phyloP scores from a whole-genome alignment of 805 yeast species.

The Candida stauntonica region DNA sequence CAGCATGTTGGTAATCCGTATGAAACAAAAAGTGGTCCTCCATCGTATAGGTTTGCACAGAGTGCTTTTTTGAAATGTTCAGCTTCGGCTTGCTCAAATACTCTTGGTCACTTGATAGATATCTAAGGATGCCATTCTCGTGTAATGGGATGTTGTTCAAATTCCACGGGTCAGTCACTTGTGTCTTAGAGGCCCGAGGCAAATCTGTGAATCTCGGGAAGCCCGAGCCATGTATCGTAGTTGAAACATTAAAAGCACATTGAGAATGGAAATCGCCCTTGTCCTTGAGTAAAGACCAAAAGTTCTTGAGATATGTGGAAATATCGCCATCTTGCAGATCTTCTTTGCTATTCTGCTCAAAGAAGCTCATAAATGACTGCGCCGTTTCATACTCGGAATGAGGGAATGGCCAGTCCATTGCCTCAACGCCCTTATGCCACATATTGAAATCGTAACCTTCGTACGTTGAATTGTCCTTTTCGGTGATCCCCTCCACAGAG shows the following conservation, averaged over 20 bases:
- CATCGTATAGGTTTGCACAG: constrained; percentile 51
- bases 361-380: constrained; percentile 51
- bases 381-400: constrained; percentile 41
- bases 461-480: constrained; percentile 30
- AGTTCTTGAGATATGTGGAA: constrained; percentile 22
- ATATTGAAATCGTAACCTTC: constrained; percentile 38
- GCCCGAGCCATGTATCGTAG: constrained; percentile 38
- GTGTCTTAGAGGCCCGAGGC: constrained; percentile 10
- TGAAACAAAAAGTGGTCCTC: constrained; percentile 59
- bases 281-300: constrained; percentile 12
- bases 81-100: constrained; percentile 40
- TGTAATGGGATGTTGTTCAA: constrained; percentile 48
- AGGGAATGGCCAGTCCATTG: constrained; percentile 35
- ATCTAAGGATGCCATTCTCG: constrained; percentile 46
- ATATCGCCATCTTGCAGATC: constrained; percentile 2
- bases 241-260: constrained; percentile 30
- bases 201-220: constrained; percentile 26
- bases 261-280: constrained; percentile 38
- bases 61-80: constrained; percentile 48
- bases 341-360: constrained; percentile 43
- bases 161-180: constrained; percentile 45
- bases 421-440: constrained; percentile 40
- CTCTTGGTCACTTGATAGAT: constrained; percentile 39
- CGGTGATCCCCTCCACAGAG: constrained; percentile 36
- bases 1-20: constrained; percentile 51